Evolutionary conservation across 192 early-diverging fungal species (phyloP), one percentile per base, ranked within the genome.

Genomic region (Coemansia interrupta): DNA sequence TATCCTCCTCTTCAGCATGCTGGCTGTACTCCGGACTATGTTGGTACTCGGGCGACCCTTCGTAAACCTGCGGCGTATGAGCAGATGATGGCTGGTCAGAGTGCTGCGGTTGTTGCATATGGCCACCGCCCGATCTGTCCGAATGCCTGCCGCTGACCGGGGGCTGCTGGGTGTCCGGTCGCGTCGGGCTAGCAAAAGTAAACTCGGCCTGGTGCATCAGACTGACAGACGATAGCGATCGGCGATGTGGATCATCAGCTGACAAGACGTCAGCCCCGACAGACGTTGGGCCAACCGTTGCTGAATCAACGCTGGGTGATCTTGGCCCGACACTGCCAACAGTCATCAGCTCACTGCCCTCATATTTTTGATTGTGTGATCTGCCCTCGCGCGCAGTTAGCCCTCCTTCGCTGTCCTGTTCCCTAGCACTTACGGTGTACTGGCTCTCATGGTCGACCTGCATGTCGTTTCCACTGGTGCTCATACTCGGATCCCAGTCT

Each of bases 181-280:
- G 66, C 13, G 41, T 44, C 2, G 67, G 60, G 18, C 56, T 67
- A 42, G 62, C 54, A 23, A 77, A 66, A 1, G 73, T 70, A 32
- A 66, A 77, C 49, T 77, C 63, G 11, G 67, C 64, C 40, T 70
- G 73, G 39, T 66, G 59, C 20, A 64, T 54, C 17, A 77, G 57
- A 28, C 64, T 66, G 12, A 67, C 26, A 3, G 73, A 59, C 23
- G 68, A 70, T 1, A 59, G 15, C 23, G 63, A 66, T 24, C 36
- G 38, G 11, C 19, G 15, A 18, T 36, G 41, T 7, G 17, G 43
- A 47, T 58, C 32, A 14, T 54, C 17, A 18, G 19, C n/a, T 3
- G 52, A 39, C n/a, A 10, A 17, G 4, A 54, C 38, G 18, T 54
- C 52, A 1, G 52, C 52, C 7, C 52, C 52, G 2, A 52, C 50